Conservation (phyloP, 768 basidiomycete genomes). For the Collybiopsis confluens region DNA sequence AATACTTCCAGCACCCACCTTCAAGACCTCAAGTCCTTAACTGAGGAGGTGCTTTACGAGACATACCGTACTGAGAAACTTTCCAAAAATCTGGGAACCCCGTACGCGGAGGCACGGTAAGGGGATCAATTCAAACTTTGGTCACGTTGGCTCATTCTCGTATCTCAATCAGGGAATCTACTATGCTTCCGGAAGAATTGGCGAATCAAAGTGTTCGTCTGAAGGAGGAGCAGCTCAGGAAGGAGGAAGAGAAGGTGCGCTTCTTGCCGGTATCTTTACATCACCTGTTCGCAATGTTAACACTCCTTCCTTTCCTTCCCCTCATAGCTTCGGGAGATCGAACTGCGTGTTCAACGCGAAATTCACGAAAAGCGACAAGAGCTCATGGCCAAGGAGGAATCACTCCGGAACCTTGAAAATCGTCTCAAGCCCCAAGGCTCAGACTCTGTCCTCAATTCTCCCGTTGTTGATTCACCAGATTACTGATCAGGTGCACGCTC, state of each 20-base stretch:
- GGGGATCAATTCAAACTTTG: background rate
- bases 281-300: no score
- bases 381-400: conserved; percentile 81
- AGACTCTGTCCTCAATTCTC: background rate
- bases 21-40: conserved; percentile 79
- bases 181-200: conserved; percentile 78
- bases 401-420: conserved; percentile 61
- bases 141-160: background rate
- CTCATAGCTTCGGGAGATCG: conserved; percentile 69
- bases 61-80: conserved; percentile 89
- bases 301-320: background rate
- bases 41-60: conserved; percentile 82
- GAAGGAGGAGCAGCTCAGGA: conserved; percentile 87
- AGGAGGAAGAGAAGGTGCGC: conserved; percentile 78
- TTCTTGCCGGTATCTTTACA: background rate
- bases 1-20: conserved; percentile 60
- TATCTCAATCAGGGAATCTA: conserved; percentile 44
- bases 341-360: conserved; percentile 82
- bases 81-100: conserved; percentile 54
- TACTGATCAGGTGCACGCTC: no score
- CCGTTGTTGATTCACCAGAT: background rate
- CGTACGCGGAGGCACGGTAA: conserved; percentile 50
- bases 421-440: conserved; percentile 52
- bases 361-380: conserved; percentile 86
- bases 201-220: conserved; percentile 81